Evolutionary conservation across 495 filamentous ascomycete species (phyloP), one percentile per base, ranked within the genome.

Genomic region (Pyrenula aspistea): DNA sequence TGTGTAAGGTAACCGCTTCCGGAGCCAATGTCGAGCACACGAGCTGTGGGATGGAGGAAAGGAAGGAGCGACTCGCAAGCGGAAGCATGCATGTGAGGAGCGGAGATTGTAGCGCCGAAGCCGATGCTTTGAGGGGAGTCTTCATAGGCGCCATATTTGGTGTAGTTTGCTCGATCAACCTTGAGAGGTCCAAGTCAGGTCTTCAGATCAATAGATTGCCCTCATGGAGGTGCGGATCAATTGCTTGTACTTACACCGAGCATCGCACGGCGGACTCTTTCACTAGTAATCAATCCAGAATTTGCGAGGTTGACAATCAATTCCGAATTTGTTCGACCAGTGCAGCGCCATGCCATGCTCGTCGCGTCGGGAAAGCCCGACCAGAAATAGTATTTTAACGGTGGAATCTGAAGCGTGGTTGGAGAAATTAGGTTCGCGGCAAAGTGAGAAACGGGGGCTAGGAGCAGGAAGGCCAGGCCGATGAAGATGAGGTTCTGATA

Each of bases 41-140:
- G 69, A 1, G 77, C 68, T 22, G 72, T 74, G 0, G 74, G 72
- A 48, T 71, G 58, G 21, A 85, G 78, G 68, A 69, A 83, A 51
- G 79, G 80, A 15, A 89, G 77, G 1, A 89, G 76, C 23, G 82
- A 76, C 68, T 89, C 84, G 54, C 80, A 77, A 31, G 86, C 86
- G 31, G 83, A 77, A 65, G 88, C 92, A 72, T 98, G 93, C 89
- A 98, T 98, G 77, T 98, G 93, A 19, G 93, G 93, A 21, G 93
- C 93, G 24, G 86, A 91, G 62, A 98, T 98, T 54, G 94, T 98
- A 54, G 93, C 93, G 15, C 67, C 61, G 68, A 88, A 82, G 54
- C 94, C 92, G 71, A 98, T 97, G 56, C 80, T 65, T 68, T 97
- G 92, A 10, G 93, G 93, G 22, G 84, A 88, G 77, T 98, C 93